Evolutionary conservation across 352 stramenopile species (phyloP), one percentile per base, ranked within the genome.

Genomic region (Phytophthora citricola): DNA sequence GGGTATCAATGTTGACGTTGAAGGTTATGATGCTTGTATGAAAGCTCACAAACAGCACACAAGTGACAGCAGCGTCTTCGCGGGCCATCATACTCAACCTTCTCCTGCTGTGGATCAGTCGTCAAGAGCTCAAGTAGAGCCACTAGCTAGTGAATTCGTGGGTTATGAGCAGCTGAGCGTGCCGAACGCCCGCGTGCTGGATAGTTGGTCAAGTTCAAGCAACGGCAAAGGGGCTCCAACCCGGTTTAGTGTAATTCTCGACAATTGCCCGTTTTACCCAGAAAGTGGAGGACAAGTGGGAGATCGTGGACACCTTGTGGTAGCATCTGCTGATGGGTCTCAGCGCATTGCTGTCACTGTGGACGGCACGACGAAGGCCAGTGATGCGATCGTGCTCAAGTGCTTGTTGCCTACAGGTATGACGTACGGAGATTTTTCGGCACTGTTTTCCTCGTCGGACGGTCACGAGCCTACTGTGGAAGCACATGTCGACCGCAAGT

Each of bases 261-360:
- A 88, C 41, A 71, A 65, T 10, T 93, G 76, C 39, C 87, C 85
- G 50, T 94, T 93, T 61, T 94, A 92, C 58, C 72, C 85, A 17
- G 83, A 94, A 71, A 77, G 83, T 27, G 87, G 87, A 53, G 87
- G 87, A 3, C 85, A 94, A 69, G 78, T 92, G n/a, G 83, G 83
- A 15, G 87, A 94, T 67, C 72, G 74, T 29, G 85, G 78, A 3
- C 14, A 76, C 14, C 38, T 91, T 11, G 9, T 68, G 34, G 20
- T 87, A 39, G 32, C 59, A 20, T 58, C 64, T 2, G 11, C 45
- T n/a, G 47, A 64, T 22, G 43, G 52, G 3, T 36, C 51, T 11
- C 31, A 56, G 10, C 63, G 17, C 36, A 12, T 63, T 63, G 5
- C 31, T 27, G 36, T 65, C 73, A 10, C 44, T 22, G 85, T 92